Conservation (phyloP, 225 moss, liverwort and hornwort species). For the Neckera pumila region DNA sequence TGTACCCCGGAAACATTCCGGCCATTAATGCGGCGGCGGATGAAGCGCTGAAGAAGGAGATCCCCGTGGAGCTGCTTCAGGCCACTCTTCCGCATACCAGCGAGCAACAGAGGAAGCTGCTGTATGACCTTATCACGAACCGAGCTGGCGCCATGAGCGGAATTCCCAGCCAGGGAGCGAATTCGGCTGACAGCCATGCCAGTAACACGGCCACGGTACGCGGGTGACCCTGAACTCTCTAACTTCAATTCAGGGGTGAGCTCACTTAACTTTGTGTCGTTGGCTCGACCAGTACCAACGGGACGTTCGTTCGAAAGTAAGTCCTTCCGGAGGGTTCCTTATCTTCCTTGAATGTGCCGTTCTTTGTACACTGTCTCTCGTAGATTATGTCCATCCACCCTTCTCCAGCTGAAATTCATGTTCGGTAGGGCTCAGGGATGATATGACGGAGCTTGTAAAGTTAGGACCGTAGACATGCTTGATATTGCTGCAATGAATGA, state of each 20-base stretch:
- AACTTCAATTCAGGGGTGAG: neutral
- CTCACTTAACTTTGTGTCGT: neutral
- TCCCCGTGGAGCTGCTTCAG: conserved; percentile 90
- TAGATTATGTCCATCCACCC: conserved; percentile 12
- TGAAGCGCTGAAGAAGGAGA: conserved; percentile 82
- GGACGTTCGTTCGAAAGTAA: conserved; percentile 1
- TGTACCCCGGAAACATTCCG: conserved; percentile 64
- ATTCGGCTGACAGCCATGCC: conserved; percentile 46
- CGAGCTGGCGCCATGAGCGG: conserved; percentile 69
- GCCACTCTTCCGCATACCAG: conserved; percentile 94
- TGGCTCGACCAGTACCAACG: neutral
- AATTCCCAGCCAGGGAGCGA: conserved; percentile 27
- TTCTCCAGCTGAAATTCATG: neutral
- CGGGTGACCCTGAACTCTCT: neutral
- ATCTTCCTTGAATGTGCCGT: conserved; percentile 2
- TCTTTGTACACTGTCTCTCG: conserved; percentile 25
- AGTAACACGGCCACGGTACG: conserved; percentile 56
- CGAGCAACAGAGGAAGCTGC: conserved; percentile 83
- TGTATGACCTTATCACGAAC: conserved; percentile 79
- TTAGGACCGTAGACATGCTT: conserved; percentile 15
- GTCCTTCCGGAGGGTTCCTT: neutral
- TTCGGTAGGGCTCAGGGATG: conserved; percentile 1
- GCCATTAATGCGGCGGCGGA: conserved; percentile 74
- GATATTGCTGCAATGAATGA: conserved; percentile 14
- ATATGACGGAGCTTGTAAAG: conserved; percentile 34